Evolutionary conservation across 495 filamentous ascomycete species (phyloP).

Genomic region (Parathielavia appendiculata): DNA sequence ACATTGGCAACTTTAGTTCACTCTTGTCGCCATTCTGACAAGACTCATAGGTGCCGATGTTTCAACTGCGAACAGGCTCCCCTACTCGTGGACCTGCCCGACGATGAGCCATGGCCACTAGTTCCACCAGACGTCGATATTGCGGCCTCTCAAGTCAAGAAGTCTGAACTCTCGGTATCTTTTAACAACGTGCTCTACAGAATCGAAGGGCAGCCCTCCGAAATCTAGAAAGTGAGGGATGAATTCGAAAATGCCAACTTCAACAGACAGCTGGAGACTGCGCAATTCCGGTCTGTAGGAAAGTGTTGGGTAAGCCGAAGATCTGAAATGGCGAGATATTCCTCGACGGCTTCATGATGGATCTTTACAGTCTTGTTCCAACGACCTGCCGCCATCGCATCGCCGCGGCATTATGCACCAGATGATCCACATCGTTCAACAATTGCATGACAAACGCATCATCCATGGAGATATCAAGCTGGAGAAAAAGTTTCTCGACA

Average conservation of each 20-base stretch:
- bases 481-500: slow-evolving; percentile 9
- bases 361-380: slow-evolving; percentile 2
- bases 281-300: slow-evolving; percentile 10
- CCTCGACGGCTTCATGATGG: slow-evolving; percentile 7
- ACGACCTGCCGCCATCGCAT: background rate
- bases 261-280: slow-evolving; percentile 10
- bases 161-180: background rate
- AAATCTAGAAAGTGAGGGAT: slow-evolving; percentile 2
- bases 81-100: slow-evolving; percentile 3
- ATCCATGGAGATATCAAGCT: slow-evolving; percentile 11
- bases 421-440: slow-evolving; percentile 6
- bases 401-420: slow-evolving; percentile 11
- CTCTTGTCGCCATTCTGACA: too few species aligned
- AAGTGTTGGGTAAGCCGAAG: background rate
- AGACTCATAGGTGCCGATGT: too few species aligned
- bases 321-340: slow-evolving; percentile 1
- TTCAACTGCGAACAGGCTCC: background rate
- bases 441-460: slow-evolving; percentile 5
- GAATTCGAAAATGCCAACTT: slow-evolving; percentile 9
- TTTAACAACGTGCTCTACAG: background rate
- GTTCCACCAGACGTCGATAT: slow-evolving; percentile 7
- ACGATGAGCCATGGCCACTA: slow-evolving; percentile 10
- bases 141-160: background rate
- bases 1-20: too few species aligned
- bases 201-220: slow-evolving; percentile 1